Evolutionary conservation across 2,329 filamentous ascomycete species (phyloP).

Genomic region (Piedraia hortae): DNA sequence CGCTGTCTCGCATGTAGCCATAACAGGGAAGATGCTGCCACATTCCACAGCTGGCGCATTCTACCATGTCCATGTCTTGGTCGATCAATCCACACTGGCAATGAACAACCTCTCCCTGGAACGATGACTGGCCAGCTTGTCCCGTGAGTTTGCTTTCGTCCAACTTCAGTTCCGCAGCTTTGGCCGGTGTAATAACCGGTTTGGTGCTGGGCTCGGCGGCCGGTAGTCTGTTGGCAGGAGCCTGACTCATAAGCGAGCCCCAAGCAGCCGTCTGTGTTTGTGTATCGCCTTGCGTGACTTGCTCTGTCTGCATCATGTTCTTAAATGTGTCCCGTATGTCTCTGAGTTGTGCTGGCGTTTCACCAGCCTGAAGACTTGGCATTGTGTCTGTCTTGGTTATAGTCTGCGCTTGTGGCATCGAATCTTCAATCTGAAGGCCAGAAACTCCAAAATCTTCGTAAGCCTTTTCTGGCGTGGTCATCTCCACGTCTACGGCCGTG

Average conservation of each 20-base stretch:
- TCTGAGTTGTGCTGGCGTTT: no score
- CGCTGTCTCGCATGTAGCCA: constrained; percentile 15
- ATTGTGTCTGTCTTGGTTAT: no score
- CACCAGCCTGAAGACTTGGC: no score
- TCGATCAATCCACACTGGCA: constrained; percentile 18
- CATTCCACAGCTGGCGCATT: constrained; percentile 18
- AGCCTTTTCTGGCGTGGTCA: no score
- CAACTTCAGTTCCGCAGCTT: constrained; percentile 2
- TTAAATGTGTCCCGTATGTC: constrained; percentile 7
- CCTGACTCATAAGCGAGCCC: background rate
- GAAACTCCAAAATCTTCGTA: no score
- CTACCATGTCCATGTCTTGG: constrained; percentile 18
- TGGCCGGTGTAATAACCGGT: constrained; percentile 1
- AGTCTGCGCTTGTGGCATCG: no score
- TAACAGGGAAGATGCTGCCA: constrained; percentile 22
- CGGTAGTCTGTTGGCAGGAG: constrained; percentile 1
- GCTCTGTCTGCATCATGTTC: constrained; percentile 8
- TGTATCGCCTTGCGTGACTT: constrained; percentile 11
- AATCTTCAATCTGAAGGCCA: no score
- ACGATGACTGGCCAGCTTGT: constrained; percentile 3
- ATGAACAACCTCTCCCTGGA: constrained; percentile 6
- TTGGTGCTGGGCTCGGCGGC: constrained; percentile 1
- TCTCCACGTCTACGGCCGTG: no score
- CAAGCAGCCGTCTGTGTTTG: constrained; percentile 5
- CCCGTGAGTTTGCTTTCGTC: constrained; percentile 3